Base-by-base conservation (phyloP, 345 rosid species). In the Boechera divaricarpa region DNA sequence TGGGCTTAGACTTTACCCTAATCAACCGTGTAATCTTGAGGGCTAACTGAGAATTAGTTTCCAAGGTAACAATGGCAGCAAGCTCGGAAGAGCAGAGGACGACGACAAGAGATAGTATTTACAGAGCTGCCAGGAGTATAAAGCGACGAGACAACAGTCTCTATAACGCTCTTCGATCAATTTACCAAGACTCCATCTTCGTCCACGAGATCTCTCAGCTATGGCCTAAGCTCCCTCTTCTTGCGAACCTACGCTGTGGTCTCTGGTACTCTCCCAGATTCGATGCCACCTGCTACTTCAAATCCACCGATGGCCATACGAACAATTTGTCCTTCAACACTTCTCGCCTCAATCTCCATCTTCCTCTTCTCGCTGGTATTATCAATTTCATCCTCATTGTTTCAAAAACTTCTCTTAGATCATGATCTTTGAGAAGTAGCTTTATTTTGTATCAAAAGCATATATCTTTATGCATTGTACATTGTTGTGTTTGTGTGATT, bases 291-390 rank as follows among this genome's bases (percentile, higher is more conserved):
- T 92, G 98, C 63, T 92, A 94, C 85, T 94, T 90, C 80, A 94
- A 94, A 83, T 94, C 98, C 78, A 94, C 98, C 39, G 98, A 94
- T 38, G 98, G 97, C 54, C 98, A 94, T 83, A 82, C 91, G 61
- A 90, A 88, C 54, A 94, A 94, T 66, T 83, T 90, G 84, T 94
- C 97, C 59, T 94, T 94, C 80, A 89, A 79, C 70, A 94, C 86
- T 69, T 85, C 90, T 52, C 91, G 97, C 41, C 97, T 94, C 81
- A 94, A 94, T 63, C 87, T 94, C 83, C 98, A 94, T 66, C 84
- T 88, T 38, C 88, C 95, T 28, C 85, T 80, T 59, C 87, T 94
- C 12, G 90, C 97, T 28, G 94, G 97, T 89, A 39, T 26, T 8
- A 47, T n/a, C 41, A 61, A 12, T 12, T 56, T 10, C 2, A 61